These are phyloP conservation scores for Raphidocelis subcapitata DNA, from an alignment of 139 green algal genomes.

Conservation along the genomic window DNA sequence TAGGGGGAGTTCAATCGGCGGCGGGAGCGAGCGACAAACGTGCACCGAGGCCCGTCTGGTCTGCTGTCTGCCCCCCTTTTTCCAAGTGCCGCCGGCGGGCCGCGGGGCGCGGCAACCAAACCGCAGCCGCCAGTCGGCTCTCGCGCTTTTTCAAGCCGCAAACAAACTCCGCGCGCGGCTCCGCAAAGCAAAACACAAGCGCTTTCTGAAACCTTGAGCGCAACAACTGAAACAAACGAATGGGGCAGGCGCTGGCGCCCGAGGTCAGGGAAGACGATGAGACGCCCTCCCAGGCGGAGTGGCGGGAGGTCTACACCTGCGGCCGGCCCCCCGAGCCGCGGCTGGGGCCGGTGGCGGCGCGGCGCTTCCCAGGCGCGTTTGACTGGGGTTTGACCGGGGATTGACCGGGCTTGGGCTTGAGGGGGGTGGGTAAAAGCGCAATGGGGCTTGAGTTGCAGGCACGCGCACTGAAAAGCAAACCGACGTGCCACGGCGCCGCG, in stretches of 20 bases:
- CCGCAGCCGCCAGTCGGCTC: not conserved
- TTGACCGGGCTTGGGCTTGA: too few species aligned
- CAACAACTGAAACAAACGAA: too few species aligned
- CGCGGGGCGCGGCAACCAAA: not conserved
- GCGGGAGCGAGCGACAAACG: not conserved
- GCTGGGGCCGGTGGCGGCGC: slow-evolving; percentile 8
- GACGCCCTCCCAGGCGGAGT: not conserved
- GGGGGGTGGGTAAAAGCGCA: too few species aligned
- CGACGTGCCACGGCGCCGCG: not conserved
- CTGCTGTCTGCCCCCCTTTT: not conserved
- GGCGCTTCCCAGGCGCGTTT: not conserved
- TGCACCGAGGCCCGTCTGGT: not conserved
- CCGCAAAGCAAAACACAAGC: too few species aligned
- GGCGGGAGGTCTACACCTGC: slow-evolving; percentile 19
- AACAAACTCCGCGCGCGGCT: too few species aligned
- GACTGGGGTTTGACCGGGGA: too few species aligned
- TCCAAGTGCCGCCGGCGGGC: not conserved
- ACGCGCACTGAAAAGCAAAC: not conserved
- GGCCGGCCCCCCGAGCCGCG: not conserved
- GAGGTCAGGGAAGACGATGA: not conserved
- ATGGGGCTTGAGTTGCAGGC: not conserved
- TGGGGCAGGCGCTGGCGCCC: not conserved
- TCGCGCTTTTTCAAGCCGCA: not conserved
- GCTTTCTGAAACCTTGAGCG: too few species aligned
- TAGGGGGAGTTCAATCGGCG: not conserved